Base-by-base conservation (phyloP, 164 flowering plant species). In the Magnolia sinica region DNA sequence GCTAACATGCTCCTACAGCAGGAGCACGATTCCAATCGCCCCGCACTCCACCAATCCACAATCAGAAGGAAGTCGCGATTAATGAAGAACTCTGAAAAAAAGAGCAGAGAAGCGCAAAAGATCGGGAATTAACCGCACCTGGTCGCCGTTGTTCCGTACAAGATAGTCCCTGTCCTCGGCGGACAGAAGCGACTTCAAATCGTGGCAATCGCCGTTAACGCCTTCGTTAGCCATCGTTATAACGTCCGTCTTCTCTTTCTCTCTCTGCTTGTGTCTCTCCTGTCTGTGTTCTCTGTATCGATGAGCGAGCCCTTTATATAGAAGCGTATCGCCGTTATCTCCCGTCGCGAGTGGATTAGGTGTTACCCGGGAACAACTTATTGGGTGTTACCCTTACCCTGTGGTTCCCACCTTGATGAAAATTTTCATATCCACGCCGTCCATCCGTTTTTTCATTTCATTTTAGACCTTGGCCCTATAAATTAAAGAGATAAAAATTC, bases 71-170 rank as follows among this genome's bases (percentile, higher is more conserved):
- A 37, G 7, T 37, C 45, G 31, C 49, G 2, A 13, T 13, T 59
- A 23, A 19, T n/a, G 10, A 70, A 51, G 20, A 51, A 13, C 45
- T 37, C 45, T 5, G 45, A 4, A 37, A 3, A 37, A 37, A 37
- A 37, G 45, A 37, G 45, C 7, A 37, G 45, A 0, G 7, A 68
- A 69, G n/a, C 9, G 8, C 2, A 3, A 69, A 14, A 20, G 45
- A 20, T 29, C 4, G 31, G 70, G 70, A 51, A 9, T 50, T 61
- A n/a, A 7, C 14, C 9, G 27, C 29, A 90, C 93, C 89, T 87
- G 87, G 61, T 87, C 85, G 37, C 89, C 89, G 73, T 80, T 83
- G 81, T 82, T 87, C 67, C 86, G 85, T 10, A 88, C 49, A 49
- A 90, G 93, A 63, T 81, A 89, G 71, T 84, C 87, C 73, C 90